Evolutionary conservation across 2,329 filamentous ascomycete species (phyloP), one percentile per base, ranked within the genome.

Genomic region (Cladophialophora bantiana): DNA sequence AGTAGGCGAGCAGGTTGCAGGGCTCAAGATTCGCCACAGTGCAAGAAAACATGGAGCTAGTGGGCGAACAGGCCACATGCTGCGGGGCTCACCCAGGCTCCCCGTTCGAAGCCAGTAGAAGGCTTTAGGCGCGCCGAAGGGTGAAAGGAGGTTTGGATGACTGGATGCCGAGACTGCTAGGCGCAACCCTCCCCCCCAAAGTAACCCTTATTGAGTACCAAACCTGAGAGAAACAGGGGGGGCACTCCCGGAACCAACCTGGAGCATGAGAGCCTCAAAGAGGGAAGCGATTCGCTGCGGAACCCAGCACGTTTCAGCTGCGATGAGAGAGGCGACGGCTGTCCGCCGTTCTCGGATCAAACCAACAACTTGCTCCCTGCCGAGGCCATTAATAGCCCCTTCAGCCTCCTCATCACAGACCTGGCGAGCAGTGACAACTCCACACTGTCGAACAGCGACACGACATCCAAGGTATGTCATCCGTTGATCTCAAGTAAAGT

Each of bases 1-100:
- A 55, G 34, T 12, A 42, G 12, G 40, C 40, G 40, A 42, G 26
- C 40, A n/a, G 12, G 40, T 12, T 12, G 40, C 53, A 35, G 53
- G 34, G 13, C 31, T 55, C 9, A 15, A 35, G 31, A 10, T 36
- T 35, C n/a, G 53, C 53, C 53, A 20, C 52, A 55, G 31, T 35
- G 40, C 26, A 26, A 26, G 18, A 61, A 61, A 53, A 35, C 57
- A 59, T 59, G 57, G 57, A 31, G 53, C 53, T 56, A n/a, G 18
- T n/a, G 53, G 57, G 40, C 57, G 45, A 59, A 45, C 57, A 45
- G 45, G 32, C 15, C 38, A 48, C 57, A 35, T 34, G 26, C 13
- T 59, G 57, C 57, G 57, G 57, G 57, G 57, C 57, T 42, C 10
- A 6, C 2, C n/a, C 4, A n/a, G 18, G 10, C n/a, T 34, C 26